Conservation (phyloP, 148 eudicot species). For the Dianthus caryophyllus region DNA sequence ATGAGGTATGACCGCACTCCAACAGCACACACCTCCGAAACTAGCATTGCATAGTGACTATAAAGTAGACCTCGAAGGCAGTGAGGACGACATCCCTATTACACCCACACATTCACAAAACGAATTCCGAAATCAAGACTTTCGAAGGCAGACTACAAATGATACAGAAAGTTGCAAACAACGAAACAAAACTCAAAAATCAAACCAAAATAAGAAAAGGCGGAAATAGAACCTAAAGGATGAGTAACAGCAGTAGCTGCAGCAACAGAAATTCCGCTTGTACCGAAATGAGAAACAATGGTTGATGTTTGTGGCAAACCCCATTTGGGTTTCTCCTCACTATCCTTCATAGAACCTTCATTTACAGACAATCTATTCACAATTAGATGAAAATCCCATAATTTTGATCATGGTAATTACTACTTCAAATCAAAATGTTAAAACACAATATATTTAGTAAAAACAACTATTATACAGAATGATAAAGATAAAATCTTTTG, state of each 20-base stretch:
- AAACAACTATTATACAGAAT: no score
- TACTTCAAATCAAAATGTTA: no score
- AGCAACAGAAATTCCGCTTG: conserved; percentile 79
- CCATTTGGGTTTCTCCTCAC: conserved; percentile 33
- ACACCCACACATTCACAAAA: background rate
- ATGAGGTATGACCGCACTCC: background rate
- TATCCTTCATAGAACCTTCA: conserved; percentile 23
- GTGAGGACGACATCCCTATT: background rate
- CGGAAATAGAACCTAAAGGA: conserved; percentile 57
- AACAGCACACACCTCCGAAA: background rate
- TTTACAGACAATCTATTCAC: background rate
- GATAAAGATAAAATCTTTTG: no score
- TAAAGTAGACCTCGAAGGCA: background rate
- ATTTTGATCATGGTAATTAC: background rate
- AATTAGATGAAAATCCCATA: background rate
- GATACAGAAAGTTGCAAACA: background rate
- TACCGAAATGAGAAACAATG: conserved; percentile 63
- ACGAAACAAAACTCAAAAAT: background rate
- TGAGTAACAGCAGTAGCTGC: conserved; percentile 76
- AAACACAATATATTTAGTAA: no score
- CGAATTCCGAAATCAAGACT: background rate
- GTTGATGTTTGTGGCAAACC: conserved; percentile 46
- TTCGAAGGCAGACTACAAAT: background rate
- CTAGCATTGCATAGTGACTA: background rate
- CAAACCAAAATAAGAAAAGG: background rate